These are phyloP conservation scores for Pseudognaphalium luteoalbum DNA, from an alignment of 129 eudicot genomes.

Conservation along the genomic window DNA sequence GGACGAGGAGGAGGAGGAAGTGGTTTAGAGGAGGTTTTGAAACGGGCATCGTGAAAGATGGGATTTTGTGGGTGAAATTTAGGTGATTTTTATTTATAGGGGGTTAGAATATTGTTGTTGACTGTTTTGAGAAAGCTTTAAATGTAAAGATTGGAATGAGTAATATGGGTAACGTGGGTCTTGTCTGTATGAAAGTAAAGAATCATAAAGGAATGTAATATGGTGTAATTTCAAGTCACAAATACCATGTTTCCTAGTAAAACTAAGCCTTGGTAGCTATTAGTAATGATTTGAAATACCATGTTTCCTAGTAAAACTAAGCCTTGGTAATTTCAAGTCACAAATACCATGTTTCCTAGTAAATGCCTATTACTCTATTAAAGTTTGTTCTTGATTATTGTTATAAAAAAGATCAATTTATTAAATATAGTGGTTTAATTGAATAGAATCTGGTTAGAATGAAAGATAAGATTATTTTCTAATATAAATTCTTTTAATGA, in stretches of 20 bases:
- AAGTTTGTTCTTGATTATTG: too few relatives aligned
- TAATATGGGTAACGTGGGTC: conserved; percentile 21
- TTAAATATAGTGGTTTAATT: too few relatives aligned
- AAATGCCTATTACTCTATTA: too few relatives aligned
- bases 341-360: background rate
- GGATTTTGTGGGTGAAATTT: background rate
- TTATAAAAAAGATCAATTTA: too few relatives aligned
- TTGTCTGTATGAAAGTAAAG: conserved; percentile 24
- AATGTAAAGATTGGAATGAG: conserved; percentile 30
- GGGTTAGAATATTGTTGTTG: background rate
- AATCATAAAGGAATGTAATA: conserved; percentile 3
- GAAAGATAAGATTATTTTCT: too few relatives aligned
- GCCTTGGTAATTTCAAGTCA: background rate
- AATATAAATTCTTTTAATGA: too few relatives aligned
- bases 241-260: background rate
- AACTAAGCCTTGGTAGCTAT: too few relatives aligned
- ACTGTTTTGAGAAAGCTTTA: conserved; percentile 5
- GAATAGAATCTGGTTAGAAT: too few relatives aligned
- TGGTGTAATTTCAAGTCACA: background rate
- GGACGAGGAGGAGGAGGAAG: conserved; percentile 24
- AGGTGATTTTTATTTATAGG: conserved; percentile 18
- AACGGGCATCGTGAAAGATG: conserved; percentile 22
- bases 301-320: too few relatives aligned
- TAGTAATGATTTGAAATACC: too few relatives aligned
- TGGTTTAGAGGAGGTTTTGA: background rate